Conservation (phyloP, 305 asterid genomes). For the Coffea humblotiana region DNA sequence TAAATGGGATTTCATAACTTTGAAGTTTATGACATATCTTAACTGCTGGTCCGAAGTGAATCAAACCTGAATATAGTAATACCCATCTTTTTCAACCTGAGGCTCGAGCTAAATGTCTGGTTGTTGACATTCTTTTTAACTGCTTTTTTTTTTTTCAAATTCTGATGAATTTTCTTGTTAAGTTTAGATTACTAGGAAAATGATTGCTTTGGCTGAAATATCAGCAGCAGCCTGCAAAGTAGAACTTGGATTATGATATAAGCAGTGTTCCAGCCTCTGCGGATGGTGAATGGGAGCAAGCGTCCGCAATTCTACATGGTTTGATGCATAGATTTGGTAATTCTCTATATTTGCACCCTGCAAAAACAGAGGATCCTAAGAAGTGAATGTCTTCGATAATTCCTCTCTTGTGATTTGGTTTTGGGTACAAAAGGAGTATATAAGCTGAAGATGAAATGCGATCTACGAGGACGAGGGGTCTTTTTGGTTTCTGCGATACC, state of each 20-base stretch:
- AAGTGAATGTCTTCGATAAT: background rate
- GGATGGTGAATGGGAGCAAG: background rate
- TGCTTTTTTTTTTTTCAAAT: background rate
- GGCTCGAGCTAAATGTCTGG: background rate
- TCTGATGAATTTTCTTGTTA: background rate
- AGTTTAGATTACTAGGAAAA: background rate
- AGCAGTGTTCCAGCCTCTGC: background rate
- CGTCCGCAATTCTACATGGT: background rate
- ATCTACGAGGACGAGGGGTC: background rate
- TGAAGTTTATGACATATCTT: background rate
- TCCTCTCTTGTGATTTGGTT: background rate
- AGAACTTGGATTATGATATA: background rate
- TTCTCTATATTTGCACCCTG: background rate
- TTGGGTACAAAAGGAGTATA: background rate
- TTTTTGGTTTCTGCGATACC: background rate
- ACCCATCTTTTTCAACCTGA: background rate
- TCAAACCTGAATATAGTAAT: background rate
- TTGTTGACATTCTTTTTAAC: background rate
- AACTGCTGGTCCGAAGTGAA: too few species aligned
- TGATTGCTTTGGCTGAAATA: background rate
- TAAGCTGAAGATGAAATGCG: background rate
- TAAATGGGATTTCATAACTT: background rate
- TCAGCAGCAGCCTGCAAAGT: background rate
- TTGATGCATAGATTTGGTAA: background rate
- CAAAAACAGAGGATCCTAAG: background rate